Conservation (phyloP, 1,284 basidiomycete genomes). For the Somion occarium region DNA sequence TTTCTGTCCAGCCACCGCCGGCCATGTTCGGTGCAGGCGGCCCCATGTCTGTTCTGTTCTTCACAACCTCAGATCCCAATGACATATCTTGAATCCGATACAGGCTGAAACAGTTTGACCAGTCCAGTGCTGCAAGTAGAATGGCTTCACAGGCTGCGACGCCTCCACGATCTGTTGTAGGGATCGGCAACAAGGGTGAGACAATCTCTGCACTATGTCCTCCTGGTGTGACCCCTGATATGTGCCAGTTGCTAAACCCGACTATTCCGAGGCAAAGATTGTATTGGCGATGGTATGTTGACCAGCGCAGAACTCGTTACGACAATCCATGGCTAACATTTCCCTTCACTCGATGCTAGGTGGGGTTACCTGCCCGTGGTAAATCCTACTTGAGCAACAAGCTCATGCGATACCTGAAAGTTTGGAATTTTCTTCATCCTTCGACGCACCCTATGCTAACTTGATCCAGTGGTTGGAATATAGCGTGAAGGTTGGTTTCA, state of each 20-base stretch:
- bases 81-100: neutral
- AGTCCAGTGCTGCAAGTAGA: constrained; percentile 63
- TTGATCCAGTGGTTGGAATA: constrained; percentile 91
- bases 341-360: constrained; percentile 32
- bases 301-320: constrained; percentile 20
- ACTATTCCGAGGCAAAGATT: constrained; percentile 98
- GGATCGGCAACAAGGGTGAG: constrained; percentile 77
- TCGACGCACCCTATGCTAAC: neutral
- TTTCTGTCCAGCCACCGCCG: constrained; percentile 21
- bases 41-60: constrained; percentile 27
- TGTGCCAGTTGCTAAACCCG: constrained; percentile 96
- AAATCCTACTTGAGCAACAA: constrained; percentile 87
- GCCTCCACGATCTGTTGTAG: constrained; percentile 73
- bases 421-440: constrained; percentile 25
- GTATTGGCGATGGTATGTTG: constrained; percentile 90
- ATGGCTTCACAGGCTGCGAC: constrained; percentile 65
- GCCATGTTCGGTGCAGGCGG: constrained; percentile 34
- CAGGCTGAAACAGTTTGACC: constrained; percentile 78
- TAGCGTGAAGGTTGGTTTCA: constrained; percentile 73
- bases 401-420: constrained; percentile 77
- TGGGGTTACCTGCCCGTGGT: constrained; percentile 78
- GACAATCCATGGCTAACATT: constrained; percentile 24
- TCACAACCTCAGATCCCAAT: neutral
- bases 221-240: neutral
- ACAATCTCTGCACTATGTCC: constrained; percentile 3